Evolutionary conservation across 106 monocot species (phyloP), one percentile per base, ranked within the genome.

Genomic region (Allium cepa): DNA sequence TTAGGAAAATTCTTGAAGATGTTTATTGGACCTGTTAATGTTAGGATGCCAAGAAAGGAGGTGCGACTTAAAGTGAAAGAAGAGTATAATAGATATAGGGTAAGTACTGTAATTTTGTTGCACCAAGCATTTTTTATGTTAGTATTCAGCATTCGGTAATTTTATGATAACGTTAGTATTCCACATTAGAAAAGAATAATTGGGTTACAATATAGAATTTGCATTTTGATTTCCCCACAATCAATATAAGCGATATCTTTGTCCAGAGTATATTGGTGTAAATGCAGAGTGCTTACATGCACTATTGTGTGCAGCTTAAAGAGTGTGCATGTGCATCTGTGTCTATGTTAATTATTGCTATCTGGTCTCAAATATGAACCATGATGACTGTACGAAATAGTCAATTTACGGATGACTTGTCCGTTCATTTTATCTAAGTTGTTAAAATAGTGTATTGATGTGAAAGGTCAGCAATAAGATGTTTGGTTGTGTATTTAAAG

Each of bases 61-160:
- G 84, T 89, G 46, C 84, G 82, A 50, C 81, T 89, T 57, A 99
- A 92, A 77, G 78, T 99, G 55, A 99, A 99, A 69, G 86, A 99
- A 61, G 97, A 99, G 75, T 99, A 99, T 68, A 99, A 99, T 71
- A 92, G 75, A 57, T 99, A 90, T 63, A 89, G 87, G 79, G 97
- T 99, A 86, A 56, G 64, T 59, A 59, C 11, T 28, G 56, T 26
- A 58, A 12, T 67, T 67, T 53, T 26, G 26, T 53, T 67, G 50
- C 10, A 17, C 22, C 22, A 22, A 22, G 12, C 9, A 10, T 67
- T 8, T 65, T 65, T 18, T 50, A 65, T 50, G n/a, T 48, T 4
- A 48, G 22, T 6, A 8, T 0, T 67, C 53, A 67, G 8, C 14
- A 51, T 53, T 67, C 49, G 11, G 2, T 67, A 67, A 64, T 64